phyloP scores from a whole-genome alignment of 2,329 filamentous ascomycete genomes.

The Cercospora sp. region DNA sequence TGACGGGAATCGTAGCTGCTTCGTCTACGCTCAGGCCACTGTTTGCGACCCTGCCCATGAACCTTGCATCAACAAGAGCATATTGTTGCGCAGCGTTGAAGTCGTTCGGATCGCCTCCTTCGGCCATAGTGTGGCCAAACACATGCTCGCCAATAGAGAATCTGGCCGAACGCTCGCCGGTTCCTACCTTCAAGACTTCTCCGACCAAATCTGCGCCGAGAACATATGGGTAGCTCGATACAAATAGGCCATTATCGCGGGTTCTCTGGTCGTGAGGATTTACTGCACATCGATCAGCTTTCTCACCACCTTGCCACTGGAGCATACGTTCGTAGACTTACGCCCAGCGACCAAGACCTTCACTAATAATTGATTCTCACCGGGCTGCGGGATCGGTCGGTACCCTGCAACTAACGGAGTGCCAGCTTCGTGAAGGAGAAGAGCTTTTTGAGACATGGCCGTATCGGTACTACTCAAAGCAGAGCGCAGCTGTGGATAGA shows the following conservation, averaged over 20 bases:
- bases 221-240: background rate
- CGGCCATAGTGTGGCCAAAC: background rate
- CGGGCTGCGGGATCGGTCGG: background rate
- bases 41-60: background rate
- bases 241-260: background rate
- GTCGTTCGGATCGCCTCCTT: background rate
- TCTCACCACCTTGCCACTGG: background rate
- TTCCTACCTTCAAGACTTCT: background rate
- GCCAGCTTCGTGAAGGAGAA: background rate
- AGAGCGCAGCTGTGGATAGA: background rate
- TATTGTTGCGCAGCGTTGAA: conserved; percentile 1
- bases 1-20: background rate
- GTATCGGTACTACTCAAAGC: background rate
- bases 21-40: background rate
- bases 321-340: background rate
- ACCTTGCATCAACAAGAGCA: background rate
- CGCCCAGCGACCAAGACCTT: background rate
- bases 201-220: background rate
- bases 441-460: background rate
- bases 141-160: background rate
- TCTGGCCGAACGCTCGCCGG: background rate
- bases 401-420: background rate
- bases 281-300: background rate
- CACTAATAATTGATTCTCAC: background rate
- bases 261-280: background rate